phyloP scores from a whole-genome alignment of 768 basidiomycete genomes.

The Leccinum subtestaceum region DNA sequence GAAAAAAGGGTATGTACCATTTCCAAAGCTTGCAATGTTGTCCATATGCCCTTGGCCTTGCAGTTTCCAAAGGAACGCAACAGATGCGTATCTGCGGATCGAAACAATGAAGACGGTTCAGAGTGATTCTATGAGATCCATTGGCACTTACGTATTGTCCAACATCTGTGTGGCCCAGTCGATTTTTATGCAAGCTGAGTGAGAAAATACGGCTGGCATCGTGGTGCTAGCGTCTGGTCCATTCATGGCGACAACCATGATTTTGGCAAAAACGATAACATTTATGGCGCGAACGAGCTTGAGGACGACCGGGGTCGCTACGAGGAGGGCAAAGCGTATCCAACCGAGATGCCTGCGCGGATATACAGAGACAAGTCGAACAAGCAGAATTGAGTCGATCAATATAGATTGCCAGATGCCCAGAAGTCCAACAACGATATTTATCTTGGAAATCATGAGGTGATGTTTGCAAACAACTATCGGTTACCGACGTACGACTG shows the following conservation, averaged over 20 bases:
- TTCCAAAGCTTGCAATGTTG: neutral
- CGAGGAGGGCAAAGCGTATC: constrained; percentile 11
- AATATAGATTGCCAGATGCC: constrained; percentile 24
- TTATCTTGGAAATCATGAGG: constrained; percentile 3
- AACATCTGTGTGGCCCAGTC: constrained; percentile 31
- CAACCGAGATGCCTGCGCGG: constrained; percentile 9
- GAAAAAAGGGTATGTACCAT: neutral
- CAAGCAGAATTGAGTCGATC: constrained; percentile 24
- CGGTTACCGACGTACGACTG: neutral
- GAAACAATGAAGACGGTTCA: neutral
- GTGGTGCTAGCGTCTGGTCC: constrained; percentile 3
- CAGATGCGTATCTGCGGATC: constrained; percentile 6
- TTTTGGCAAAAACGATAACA: constrained; percentile 20
- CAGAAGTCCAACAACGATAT: constrained; percentile 21
- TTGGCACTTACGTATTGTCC: constrained; percentile 24
- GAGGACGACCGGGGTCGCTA: constrained; percentile 16
- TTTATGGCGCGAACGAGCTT: constrained; percentile 26
- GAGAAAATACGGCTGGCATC: constrained; percentile 7
- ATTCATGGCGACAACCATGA: constrained; percentile 9
- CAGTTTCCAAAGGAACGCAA: constrained; percentile 14
- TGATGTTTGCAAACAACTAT: neutral
- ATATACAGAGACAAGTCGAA: constrained; percentile 25
- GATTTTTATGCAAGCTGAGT: constrained; percentile 27
- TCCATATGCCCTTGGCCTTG: neutral
- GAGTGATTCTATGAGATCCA: neutral